Evolutionary conservation across 805 yeast species (phyloP).

Genomic region (Zygosaccharomyces pseudorouxii): DNA sequence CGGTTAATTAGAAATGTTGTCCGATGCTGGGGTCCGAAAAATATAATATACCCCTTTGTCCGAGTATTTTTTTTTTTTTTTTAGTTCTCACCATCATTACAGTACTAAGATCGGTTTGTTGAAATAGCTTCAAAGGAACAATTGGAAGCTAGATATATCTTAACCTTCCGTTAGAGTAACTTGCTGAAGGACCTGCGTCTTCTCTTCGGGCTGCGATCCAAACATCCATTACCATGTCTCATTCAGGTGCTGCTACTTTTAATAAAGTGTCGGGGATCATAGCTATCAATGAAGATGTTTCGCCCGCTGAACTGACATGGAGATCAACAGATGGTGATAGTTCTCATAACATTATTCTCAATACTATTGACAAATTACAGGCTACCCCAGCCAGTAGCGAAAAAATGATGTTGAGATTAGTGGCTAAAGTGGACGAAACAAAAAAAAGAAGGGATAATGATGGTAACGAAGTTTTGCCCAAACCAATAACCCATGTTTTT

Average conservation of each 20-base stretch:
- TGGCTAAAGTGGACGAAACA: conserved; percentile 39
- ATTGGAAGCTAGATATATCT: neutral
- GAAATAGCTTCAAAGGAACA: neutral
- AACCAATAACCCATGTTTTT: conserved; percentile 41
- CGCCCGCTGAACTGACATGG: conserved; percentile 56
- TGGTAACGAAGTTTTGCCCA: conserved; percentile 26
- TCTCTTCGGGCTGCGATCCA: neutral
- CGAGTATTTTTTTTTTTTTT: neutral
- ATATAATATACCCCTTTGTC: neutral
- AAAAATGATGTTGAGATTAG: conserved; percentile 60
- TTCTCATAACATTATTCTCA: conserved; percentile 39
- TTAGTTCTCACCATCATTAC: neutral
- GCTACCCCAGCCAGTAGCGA: conserved; percentile 66
- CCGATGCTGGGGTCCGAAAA: neutral
- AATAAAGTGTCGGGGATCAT: conserved; percentile 55
- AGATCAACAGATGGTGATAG: conserved; percentile 49
- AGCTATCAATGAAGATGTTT: conserved; percentile 49
- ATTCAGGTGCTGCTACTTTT: conserved; percentile 51
- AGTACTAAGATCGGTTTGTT: neutral
- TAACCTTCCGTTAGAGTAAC: neutral
- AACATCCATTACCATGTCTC: conserved; percentile 33
- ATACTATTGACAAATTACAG: conserved; percentile 48
- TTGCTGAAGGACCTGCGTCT: neutral
- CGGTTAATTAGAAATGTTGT: neutral
- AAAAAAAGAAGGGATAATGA: conserved; percentile 30